Percentiles rank a stretch among this genome's conserved stretches.
Conservation (phyloP, 805 yeast species). For the Metschnikowia proteae region DNA sequence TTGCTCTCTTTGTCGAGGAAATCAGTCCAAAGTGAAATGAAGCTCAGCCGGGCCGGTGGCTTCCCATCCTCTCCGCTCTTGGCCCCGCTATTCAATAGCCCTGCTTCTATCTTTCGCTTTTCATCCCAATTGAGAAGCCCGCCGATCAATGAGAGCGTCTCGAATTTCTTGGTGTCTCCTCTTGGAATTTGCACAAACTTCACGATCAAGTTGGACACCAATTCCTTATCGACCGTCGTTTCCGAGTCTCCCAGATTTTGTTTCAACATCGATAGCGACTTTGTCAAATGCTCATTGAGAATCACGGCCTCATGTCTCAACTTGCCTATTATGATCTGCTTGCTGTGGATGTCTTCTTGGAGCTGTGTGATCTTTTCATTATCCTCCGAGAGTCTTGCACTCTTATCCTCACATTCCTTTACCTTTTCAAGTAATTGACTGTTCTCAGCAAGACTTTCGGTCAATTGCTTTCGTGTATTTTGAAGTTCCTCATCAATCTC, state of each 20-base stretch:
- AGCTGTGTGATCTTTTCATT: slow-evolving; percentile 42
- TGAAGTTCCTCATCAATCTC: not conserved
- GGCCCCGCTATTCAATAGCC: slow-evolving; percentile 43
- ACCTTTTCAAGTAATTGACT: slow-evolving; percentile 7
- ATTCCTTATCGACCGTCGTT: slow-evolving; percentile 79
- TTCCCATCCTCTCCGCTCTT: slow-evolving; percentile 20
- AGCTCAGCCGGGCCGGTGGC: slow-evolving; percentile 43
- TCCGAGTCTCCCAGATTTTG: slow-evolving; percentile 59
- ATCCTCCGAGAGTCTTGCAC: slow-evolving; percentile 17
- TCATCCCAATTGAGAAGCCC: slow-evolving; percentile 89
- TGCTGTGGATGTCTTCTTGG: slow-evolving; percentile 51
- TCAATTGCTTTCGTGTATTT: slow-evolving; percentile 4
- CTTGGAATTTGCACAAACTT: slow-evolving; percentile 85
- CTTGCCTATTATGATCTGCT: slow-evolving; percentile 80
- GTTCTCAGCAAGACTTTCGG: slow-evolving; percentile 4
- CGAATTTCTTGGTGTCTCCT: slow-evolving; percentile 92
- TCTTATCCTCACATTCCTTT: not conserved
- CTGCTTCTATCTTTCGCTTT: slow-evolving; percentile 70
- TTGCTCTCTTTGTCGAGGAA: slow-evolving; percentile 67
- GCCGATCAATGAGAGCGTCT: slow-evolving; percentile 80
- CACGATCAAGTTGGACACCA: slow-evolving; percentile 79
- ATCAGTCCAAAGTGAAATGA: slow-evolving; percentile 77
- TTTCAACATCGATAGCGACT: slow-evolving; percentile 80
- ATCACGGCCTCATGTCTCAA: slow-evolving; percentile 92
- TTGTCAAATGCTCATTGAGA: slow-evolving; percentile 91